A percentile compares a stretch with the other conserved stretches of the same genome.
Evolutionary conservation across 2,329 filamentous ascomycete genomes (phyloP).

Genomic region (Thielaviopsis euricoi): DNA sequence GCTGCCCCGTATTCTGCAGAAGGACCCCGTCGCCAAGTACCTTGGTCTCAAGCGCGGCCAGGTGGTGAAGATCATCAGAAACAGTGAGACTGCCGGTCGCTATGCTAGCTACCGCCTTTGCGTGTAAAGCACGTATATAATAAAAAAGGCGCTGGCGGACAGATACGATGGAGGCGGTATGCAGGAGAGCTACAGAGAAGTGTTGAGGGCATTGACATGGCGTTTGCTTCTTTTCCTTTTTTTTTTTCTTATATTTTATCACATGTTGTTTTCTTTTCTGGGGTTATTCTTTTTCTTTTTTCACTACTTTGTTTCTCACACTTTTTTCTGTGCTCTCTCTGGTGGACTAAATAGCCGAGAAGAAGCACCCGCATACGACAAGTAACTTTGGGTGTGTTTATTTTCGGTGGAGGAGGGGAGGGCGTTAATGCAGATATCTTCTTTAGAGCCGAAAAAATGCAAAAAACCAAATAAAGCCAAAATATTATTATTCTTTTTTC

Average conservation of each 20-base stretch:
- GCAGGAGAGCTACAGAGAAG: neutral
- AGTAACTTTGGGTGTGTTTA: too few species aligned
- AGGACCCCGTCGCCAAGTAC: slow-evolving; percentile 86
- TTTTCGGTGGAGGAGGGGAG: too few species aligned
- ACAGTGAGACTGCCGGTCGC: slow-evolving; percentile 83
- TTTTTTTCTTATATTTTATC: slow-evolving; percentile 4
- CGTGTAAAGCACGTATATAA: slow-evolving; percentile 25
- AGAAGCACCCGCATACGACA: neutral
- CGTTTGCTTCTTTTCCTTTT: slow-evolving; percentile 6
- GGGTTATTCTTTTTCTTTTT: neutral
- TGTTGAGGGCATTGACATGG: slow-evolving; percentile 7
- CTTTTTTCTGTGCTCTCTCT: neutral
- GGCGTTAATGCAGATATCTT: too few species aligned
- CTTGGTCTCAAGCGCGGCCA: slow-evolving; percentile 78
- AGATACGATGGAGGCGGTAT: neutral
- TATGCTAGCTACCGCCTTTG: slow-evolving; percentile 85
- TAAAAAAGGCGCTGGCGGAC: neutral
- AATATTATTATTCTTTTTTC: too few species aligned
- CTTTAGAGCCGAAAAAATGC: too few species aligned
- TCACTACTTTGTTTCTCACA: slow-evolving; percentile 1
- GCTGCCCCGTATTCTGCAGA: slow-evolving; percentile 76
- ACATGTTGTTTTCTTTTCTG: slow-evolving; percentile 4
- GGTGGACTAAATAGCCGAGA: neutral
- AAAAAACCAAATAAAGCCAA: too few species aligned
- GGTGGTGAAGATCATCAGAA: slow-evolving; percentile 96